phyloP scores from a whole-genome alignment of 345 rosid species.

The Aurinia saxatilis region DNA sequence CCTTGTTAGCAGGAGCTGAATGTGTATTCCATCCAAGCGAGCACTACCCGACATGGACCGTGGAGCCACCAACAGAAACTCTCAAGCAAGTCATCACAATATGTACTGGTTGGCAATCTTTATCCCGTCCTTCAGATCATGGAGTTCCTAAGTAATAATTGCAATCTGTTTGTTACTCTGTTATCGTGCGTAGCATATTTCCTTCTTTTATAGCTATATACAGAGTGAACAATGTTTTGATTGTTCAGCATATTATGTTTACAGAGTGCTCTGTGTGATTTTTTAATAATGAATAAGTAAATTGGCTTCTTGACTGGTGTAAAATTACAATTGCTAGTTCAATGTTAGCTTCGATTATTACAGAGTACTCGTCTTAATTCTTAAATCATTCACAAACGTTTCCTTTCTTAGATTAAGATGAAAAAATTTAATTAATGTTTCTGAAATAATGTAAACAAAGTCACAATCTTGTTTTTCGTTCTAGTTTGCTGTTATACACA shows the following conservation, averaged over 20 bases:
- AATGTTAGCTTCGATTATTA: neutral
- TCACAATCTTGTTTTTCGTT: slow-evolving; percentile 1
- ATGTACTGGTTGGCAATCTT: slow-evolving; percentile 63
- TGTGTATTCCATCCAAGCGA: slow-evolving; percentile 52
- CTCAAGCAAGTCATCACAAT: slow-evolving; percentile 44
- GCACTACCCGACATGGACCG: slow-evolving; percentile 48
- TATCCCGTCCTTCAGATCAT: slow-evolving; percentile 36
- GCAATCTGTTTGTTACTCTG: neutral
- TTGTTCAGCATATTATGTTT: slow-evolving; percentile 12
- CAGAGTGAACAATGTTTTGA: slow-evolving; percentile 1
- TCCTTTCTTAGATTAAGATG: neutral
- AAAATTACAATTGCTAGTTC: neutral
- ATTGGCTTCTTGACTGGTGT: slow-evolving; percentile 4
- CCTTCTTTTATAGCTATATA: neutral
- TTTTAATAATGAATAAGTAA: neutral
- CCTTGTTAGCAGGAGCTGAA: slow-evolving; percentile 31
- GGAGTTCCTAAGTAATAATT: slow-evolving; percentile 20
- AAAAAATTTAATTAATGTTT: neutral
- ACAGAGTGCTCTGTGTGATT: slow-evolving; percentile 2
- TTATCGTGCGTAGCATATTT: neutral
- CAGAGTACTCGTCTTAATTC: neutral
- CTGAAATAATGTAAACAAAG: neutral
- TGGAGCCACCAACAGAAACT: slow-evolving; percentile 49
- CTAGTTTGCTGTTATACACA: neutral
- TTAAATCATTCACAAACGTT: neutral